phyloP scores from a whole-genome alignment of 176 grass and related monocot genomes.

The Pharus latifolius region DNA sequence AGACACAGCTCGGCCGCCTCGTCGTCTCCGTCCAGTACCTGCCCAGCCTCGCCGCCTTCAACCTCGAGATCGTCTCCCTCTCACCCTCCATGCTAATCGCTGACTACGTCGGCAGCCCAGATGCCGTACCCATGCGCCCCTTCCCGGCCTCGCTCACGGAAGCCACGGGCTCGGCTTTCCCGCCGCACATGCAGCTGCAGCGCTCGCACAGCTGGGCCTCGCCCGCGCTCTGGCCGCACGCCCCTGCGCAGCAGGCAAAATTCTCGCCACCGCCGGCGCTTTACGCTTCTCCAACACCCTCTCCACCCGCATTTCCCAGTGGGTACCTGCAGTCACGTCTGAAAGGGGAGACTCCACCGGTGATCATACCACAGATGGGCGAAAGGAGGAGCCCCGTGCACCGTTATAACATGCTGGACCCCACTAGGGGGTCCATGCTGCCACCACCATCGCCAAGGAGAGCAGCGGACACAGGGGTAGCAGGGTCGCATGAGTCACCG shows the following conservation, averaged over 20 bases:
- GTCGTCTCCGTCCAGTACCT: slow-evolving; percentile 73
- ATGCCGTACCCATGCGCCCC: slow-evolving; percentile 48
- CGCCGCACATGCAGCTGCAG: slow-evolving; percentile 30
- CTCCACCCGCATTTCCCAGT: slow-evolving; percentile 51
- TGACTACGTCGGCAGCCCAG: slow-evolving; percentile 72
- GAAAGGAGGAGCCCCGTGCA: slow-evolving; percentile 37
- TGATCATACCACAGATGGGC: slow-evolving; percentile 46
- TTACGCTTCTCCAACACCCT: slow-evolving; percentile 59
- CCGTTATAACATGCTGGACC: slow-evolving; percentile 40
- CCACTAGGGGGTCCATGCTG: slow-evolving; percentile 39
- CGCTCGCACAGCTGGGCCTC: slow-evolving; percentile 55
- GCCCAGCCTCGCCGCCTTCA: slow-evolving; percentile 50
- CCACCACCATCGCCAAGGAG: slow-evolving; percentile 64
- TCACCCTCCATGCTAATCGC: slow-evolving; percentile 52
- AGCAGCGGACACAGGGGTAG: slow-evolving; percentile 10
- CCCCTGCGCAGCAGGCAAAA: slow-evolving; percentile 25
- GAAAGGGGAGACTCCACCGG: slow-evolving; percentile 32
- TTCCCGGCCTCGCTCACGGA: slow-evolving; percentile 72
- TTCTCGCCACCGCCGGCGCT: slow-evolving; percentile 39
- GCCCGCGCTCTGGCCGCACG: slow-evolving; percentile 35
- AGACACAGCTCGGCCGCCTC: slow-evolving; percentile 70
- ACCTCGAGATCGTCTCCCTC: slow-evolving; percentile 65
- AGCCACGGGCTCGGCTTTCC: slow-evolving; percentile 23
- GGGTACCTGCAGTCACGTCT: slow-evolving; percentile 36
- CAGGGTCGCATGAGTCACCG: slow-evolving; percentile 39